Percentiles rank a stretch among this genome's conserved stretches.
These are phyloP conservation scores for Mycena epipterygia DNA, from an alignment of 768 basidiomycete genomes.

Conservation along the genomic window DNA sequence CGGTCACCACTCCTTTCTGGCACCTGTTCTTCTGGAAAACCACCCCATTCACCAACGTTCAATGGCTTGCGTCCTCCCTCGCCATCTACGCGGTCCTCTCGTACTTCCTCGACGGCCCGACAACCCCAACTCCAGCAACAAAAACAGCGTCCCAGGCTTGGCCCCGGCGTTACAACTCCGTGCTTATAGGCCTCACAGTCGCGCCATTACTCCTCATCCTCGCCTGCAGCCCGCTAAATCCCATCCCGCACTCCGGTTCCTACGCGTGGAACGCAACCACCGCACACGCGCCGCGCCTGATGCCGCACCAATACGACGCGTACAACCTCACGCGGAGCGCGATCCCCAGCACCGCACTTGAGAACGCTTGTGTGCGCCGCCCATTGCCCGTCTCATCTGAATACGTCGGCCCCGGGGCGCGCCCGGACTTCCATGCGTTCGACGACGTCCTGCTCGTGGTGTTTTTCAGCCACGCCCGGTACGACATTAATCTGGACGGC, in stretches of 20 bases:
- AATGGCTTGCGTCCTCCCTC: neutral
- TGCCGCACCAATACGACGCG: conserved; percentile 9
- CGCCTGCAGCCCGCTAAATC: neutral
- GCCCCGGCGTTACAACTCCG: neutral
- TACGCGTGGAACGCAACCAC: neutral
- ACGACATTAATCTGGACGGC: conserved; percentile 60
- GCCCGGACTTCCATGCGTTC: conserved; percentile 47
- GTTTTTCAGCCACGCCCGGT: conserved; percentile 65
- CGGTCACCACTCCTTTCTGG: neutral
- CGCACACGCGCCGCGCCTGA: neutral
- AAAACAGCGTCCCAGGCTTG: neutral
- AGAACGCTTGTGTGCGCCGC: neutral
- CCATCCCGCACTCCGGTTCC: neutral
- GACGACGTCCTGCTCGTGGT: conserved; percentile 59
- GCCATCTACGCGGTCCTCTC: conserved; percentile 12
- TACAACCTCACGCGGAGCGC: neutral
- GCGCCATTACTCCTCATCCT: neutral
- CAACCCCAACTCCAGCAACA: neutral
- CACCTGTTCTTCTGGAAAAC: neutral
- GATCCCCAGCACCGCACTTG: neutral
- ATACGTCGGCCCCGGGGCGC: conserved; percentile 5
- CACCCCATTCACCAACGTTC: neutral
- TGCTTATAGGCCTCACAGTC: neutral
- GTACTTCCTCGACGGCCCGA: conserved; percentile 5
- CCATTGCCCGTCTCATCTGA: neutral